These are phyloP conservation scores for Barbarea vulgaris DNA, from an alignment of 345 rosid genomes.

Conservation along the genomic window DNA sequence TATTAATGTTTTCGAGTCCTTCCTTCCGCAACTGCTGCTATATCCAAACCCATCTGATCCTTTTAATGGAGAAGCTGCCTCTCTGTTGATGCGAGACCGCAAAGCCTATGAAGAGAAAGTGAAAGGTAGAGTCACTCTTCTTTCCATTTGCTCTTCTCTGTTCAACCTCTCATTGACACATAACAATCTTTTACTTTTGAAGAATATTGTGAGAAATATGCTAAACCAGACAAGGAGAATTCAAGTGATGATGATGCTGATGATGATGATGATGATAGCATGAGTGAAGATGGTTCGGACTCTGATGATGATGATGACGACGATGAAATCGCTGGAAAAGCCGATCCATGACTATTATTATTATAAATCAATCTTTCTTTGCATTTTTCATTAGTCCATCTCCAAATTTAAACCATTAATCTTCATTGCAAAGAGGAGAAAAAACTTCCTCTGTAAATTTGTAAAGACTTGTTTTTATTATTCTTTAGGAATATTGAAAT, in stretches of 20 bases:
- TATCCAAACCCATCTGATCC: constrained; percentile 83
- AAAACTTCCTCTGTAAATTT: constrained; percentile 38
- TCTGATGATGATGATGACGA: constrained; percentile 57
- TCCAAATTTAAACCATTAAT: constrained; percentile 9
- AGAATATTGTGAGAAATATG: constrained; percentile 68
- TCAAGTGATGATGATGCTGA: constrained; percentile 59
- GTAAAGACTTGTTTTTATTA: constrained; percentile 21
- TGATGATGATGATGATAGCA: constrained; percentile 55
- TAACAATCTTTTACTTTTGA: background rate
- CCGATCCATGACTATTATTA: constrained; percentile 47
- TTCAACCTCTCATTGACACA: constrained; percentile 5
- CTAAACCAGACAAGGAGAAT: constrained; percentile 57
- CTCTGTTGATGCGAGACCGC: constrained; percentile 63
- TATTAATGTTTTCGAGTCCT: constrained; percentile 73
- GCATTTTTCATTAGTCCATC: constrained; percentile 20
- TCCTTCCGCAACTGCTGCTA: constrained; percentile 76
- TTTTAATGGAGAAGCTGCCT: constrained; percentile 81
- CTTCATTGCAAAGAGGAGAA: constrained; percentile 29
- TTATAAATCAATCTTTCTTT: constrained; percentile 21
- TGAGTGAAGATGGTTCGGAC: constrained; percentile 47
- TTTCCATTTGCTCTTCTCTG: background rate
- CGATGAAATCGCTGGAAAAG: constrained; percentile 54
- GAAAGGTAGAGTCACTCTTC: constrained; percentile 47
- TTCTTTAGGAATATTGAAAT: constrained; percentile 24
- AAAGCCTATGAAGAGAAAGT: constrained; percentile 62